Percentiles rank a stretch among this genome's conserved stretches.
phyloP scores from a whole-genome alignment of 768 basidiomycete species.

The Rhizopogon rudus region DNA sequence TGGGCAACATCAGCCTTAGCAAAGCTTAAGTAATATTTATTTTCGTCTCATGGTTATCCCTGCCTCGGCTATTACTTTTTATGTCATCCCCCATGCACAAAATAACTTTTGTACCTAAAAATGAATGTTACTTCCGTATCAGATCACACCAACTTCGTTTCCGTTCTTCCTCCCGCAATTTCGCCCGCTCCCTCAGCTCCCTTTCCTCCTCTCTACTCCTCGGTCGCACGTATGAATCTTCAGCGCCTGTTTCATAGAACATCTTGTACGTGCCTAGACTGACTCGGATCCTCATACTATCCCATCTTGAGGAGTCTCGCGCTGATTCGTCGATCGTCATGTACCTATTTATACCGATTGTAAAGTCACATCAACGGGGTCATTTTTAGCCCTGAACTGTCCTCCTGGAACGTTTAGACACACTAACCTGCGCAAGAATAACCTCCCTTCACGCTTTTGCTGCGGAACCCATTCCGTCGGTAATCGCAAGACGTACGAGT shows the following conservation, averaged over 20 bases:
- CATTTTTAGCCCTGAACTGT: slow-evolving; percentile 8
- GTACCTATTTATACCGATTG: slow-evolving; percentile 45
- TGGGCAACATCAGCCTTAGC: slow-evolving; percentile 7
- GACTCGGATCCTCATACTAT: slow-evolving; percentile 43
- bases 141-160: slow-evolving; percentile 35
- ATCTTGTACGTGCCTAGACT: slow-evolving; percentile 60
- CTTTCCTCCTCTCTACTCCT: slow-evolving; percentile 29
- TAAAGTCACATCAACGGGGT: slow-evolving; percentile 20
- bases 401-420: slow-evolving; percentile 4
- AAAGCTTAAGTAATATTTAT: slow-evolving; percentile 20
- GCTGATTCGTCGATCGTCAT: slow-evolving; percentile 31
- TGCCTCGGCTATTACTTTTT: neutral
- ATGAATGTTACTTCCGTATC: neutral
- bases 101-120: neutral
- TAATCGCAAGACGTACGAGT: slow-evolving; percentile 64
- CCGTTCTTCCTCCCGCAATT: slow-evolving; percentile 52
- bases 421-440: slow-evolving; percentile 60
- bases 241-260: slow-evolving; percentile 61
- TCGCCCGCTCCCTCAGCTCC: slow-evolving; percentile 34
- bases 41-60: neutral
- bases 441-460: slow-evolving; percentile 28
- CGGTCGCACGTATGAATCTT: slow-evolving; percentile 46
- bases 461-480: slow-evolving; percentile 68
- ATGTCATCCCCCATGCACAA: neutral
- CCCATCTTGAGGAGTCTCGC: slow-evolving; percentile 9